A percentile compares a stretch with the other conserved stretches of the same genome.
Conservation (phyloP, 148 eudicot species). For the Salicornia ramosissima region DNA sequence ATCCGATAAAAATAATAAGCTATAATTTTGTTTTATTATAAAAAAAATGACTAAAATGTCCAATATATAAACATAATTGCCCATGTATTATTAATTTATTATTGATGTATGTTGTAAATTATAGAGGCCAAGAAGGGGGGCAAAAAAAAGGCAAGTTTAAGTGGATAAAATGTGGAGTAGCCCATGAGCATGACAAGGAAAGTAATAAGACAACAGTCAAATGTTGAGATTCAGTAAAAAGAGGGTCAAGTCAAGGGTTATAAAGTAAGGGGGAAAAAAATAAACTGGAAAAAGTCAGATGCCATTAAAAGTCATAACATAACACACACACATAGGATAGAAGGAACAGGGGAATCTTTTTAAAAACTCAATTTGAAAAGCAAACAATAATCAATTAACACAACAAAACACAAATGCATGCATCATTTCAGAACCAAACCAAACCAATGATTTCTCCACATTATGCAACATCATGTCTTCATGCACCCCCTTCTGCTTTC, state of each 20-base stretch:
- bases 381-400: too few relatives aligned
- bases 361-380: not conserved
- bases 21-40: too few relatives aligned
- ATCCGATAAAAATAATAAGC: too few relatives aligned
- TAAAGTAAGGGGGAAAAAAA: slow-evolving; percentile 3
- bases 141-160: too few relatives aligned
- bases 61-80: too few relatives aligned
- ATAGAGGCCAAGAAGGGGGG: too few relatives aligned
- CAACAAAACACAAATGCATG: not conserved
- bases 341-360: not conserved
- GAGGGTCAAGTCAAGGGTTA: slow-evolving; percentile 1
- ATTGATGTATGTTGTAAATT: too few relatives aligned
- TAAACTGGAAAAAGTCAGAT: slow-evolving; percentile 21
- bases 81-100: too few relatives aligned
- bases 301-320: slow-evolving; percentile 16
- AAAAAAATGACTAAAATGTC: too few relatives aligned
- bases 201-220: slow-evolving; percentile 13
- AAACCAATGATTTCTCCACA: slow-evolving; percentile 23
- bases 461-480: slow-evolving; percentile 13
- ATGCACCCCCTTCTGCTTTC: slow-evolving; percentile 5
- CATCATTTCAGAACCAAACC: not conserved
- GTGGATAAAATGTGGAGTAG: not conserved
- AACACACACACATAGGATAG: slow-evolving; percentile 9
- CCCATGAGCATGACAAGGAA: not conserved
- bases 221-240: slow-evolving; percentile 7